A percentile compares a stretch with the other conserved stretches of the same genome.
Conservation (phyloP, 148 eudicot genomes). For the Polygonum aviculare region DNA sequence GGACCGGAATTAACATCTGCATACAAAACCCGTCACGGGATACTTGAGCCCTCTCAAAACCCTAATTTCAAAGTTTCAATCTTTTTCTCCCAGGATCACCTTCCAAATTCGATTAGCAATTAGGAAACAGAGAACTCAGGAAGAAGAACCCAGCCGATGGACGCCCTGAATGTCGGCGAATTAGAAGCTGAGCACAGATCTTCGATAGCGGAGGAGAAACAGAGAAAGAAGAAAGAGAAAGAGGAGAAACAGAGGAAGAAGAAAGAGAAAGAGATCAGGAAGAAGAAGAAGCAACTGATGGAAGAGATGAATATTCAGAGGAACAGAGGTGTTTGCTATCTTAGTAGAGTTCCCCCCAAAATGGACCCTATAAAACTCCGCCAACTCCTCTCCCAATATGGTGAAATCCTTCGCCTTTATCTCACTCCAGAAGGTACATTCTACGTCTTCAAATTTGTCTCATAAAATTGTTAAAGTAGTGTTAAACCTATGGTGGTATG, state of each 20-base stretch:
- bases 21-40: no score
- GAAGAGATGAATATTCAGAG: slow-evolving; percentile 48
- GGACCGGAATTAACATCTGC: no score
- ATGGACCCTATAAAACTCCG: slow-evolving; percentile 80
- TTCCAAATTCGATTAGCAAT: slow-evolving; percentile 30
- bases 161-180: not conserved
- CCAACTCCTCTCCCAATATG: slow-evolving; percentile 59
- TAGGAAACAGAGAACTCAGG: slow-evolving; percentile 21
- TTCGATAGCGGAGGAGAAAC: slow-evolving; percentile 4
- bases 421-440: slow-evolving; percentile 63
- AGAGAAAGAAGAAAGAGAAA: slow-evolving; percentile 21
- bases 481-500: not conserved
- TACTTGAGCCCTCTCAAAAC: no score
- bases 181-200: not conserved
- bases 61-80: no score
- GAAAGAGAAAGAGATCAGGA: slow-evolving; percentile 17
- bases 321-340: slow-evolving; percentile 66
- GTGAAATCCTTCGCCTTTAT: slow-evolving; percentile 64
- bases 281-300: slow-evolving; percentile 40
- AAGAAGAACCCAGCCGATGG: not conserved
- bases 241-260: slow-evolving; percentile 19
- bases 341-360: slow-evolving; percentile 77
- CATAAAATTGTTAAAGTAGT: not conserved
- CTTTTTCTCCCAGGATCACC: no score
- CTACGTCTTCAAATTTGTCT: not conserved